Conservation (phyloP, 148 eudicot species). For the Heliosperma pusillum region DNA sequence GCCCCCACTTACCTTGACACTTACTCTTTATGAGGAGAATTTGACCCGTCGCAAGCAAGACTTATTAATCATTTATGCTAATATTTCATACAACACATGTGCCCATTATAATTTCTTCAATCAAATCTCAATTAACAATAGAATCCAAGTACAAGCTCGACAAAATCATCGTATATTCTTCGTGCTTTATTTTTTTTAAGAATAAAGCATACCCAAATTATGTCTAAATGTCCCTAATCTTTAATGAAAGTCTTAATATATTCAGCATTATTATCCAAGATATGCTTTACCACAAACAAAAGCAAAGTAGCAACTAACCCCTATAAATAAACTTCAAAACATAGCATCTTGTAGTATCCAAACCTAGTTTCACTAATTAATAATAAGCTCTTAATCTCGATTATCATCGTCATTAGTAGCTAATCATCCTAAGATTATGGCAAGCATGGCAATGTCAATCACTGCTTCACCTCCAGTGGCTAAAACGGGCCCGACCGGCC, state of each 20-base stretch:
- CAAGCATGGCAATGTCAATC: constrained; percentile 5
- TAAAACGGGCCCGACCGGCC: background rate
- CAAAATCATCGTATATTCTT: background rate
- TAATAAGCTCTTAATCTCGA: background rate
- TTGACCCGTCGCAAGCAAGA: too few species aligned
- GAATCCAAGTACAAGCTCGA: background rate
- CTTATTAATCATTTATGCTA: too few species aligned
- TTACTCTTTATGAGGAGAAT: too few species aligned
- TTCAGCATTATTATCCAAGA: background rate
- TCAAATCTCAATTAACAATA: background rate
- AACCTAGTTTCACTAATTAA: background rate
- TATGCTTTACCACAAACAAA: background rate
- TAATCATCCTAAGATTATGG: constrained; percentile 14
- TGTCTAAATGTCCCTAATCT: background rate
- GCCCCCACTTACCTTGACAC: too few species aligned
- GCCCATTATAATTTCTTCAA: too few species aligned
- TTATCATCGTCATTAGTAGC: background rate
- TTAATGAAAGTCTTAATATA: background rate
- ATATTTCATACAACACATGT: too few species aligned
- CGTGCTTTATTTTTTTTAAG: background rate
- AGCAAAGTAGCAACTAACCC: background rate
- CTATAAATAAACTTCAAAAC: constrained; percentile 1
- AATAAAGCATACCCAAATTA: background rate
- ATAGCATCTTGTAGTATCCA: background rate
- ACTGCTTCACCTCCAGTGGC: constrained; percentile 1